Evolutionary conservation across 352 stramenopile genomes (phyloP).

Genomic region (Phytophthora cryptogea): DNA sequence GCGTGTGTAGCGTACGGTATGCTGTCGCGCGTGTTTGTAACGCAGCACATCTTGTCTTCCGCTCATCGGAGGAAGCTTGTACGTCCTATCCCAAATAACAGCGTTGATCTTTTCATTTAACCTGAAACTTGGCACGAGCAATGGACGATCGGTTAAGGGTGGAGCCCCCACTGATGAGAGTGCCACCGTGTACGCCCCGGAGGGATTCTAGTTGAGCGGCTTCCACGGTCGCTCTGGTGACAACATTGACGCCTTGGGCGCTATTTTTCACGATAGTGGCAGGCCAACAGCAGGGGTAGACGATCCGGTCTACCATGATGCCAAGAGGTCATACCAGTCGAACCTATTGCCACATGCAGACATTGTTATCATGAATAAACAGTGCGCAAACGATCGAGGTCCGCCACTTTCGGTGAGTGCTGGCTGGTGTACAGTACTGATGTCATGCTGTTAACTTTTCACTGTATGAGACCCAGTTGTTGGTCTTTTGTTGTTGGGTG

Average conservation of each 20-base stretch:
- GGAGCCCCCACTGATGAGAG: slow-evolving; percentile 38
- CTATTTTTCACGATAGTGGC: slow-evolving; percentile 18
- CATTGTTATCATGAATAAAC: too few relatives aligned
- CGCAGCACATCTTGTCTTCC: slow-evolving; percentile 3
- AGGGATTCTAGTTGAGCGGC: slow-evolving; percentile 45
- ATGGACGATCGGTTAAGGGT: slow-evolving; percentile 21
- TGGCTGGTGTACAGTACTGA: too few relatives aligned
- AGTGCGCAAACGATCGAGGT: too few relatives aligned
- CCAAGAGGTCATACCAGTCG: too few relatives aligned
- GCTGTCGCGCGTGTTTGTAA: background rate
- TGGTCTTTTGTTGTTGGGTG: too few relatives aligned
- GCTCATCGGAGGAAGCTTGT: background rate
- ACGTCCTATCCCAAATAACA: background rate
- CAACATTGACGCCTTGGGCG: slow-evolving; percentile 42
- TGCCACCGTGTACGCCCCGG: slow-evolving; percentile 36
- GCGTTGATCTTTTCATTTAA: slow-evolving; percentile 13
- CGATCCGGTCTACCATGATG: too few relatives aligned
- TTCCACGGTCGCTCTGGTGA: slow-evolving; percentile 49
- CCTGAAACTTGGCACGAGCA: slow-evolving; percentile 39
- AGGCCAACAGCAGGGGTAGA: background rate
- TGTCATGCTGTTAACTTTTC: too few relatives aligned
- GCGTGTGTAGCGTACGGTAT: too few relatives aligned
- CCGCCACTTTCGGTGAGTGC: too few relatives aligned
- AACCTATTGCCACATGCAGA: too few relatives aligned
- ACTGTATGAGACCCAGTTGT: too few relatives aligned